Evolutionary conservation across 179 eudicot species (phyloP), one percentile per base, ranked within the genome.

Genomic region (Heliamphora pulchella): DNA sequence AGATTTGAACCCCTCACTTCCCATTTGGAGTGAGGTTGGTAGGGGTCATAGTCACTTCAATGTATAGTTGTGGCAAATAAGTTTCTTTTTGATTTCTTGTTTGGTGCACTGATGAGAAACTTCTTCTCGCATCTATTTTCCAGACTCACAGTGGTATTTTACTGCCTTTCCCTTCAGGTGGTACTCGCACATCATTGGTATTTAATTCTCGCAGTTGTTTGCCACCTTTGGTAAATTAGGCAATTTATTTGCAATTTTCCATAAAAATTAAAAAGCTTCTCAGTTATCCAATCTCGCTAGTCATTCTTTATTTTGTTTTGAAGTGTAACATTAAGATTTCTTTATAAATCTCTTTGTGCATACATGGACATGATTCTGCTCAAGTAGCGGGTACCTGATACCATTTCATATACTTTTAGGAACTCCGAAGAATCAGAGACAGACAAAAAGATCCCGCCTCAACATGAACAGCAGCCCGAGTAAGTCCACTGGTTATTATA

Each of bases 381-480:
- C 63, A 20, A n/a, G 18, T 46, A 20, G 18, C 55, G 5, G 57
- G 48, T 18, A 4, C 58, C 51, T 77, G 71, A 77, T 48, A 63
- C 44, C 54, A 64, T 63, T 77, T 64, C 6, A 65, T 65, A 22
- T 78, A 14, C 74, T 71, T 72, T 76, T 83, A 92, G 94, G 76
- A 85, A 82, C 76, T 75, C 81, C 71, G 77, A 85, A 61, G 83
- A 68, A 81, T 55, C 76, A 57, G 86, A 83, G 51, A 70, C 77
- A 39, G 82, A 86, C 62, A 83, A 83, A 72, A 63, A 88, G 59
- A 73, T 73, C 8, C 81, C 71, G 18, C 77, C 80, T 80, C 80
- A 81, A 67, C 88, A 70, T 75, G 70, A 76, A 50, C 75, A 70
- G 2, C 86, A 84, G 80, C 88, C 89, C 58, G 89, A 83, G 93